phyloP scores from a whole-genome alignment of 2,329 filamentous ascomycete species.

The Juglanconis sp. region DNA sequence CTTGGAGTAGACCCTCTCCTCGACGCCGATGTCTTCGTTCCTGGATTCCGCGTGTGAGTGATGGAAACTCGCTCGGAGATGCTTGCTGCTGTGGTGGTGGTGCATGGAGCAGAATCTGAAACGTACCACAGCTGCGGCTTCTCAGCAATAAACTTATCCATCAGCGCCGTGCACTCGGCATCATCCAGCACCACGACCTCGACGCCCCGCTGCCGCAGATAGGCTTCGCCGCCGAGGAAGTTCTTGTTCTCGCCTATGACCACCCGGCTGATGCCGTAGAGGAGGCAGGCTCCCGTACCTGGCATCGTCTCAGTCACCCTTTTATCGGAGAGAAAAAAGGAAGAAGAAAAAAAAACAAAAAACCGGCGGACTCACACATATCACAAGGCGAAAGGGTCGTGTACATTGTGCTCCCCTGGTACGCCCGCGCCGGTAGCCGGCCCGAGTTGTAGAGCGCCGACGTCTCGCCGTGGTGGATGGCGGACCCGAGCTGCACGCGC shows the following conservation, averaged over 20 bases:
- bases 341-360: background rate
- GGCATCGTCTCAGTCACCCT: background rate
- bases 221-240: constrained; percentile 70
- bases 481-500: constrained; percentile 61
- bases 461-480: constrained; percentile 61
- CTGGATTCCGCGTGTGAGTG: constrained; percentile 28
- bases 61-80: background rate
- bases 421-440: constrained; percentile 65
- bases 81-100: background rate
- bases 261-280: constrained; percentile 71
- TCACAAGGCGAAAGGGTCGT: constrained; percentile 77
- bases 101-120: background rate
- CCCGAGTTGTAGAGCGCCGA: constrained; percentile 73
- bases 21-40: constrained; percentile 58
- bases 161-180: constrained; percentile 62
- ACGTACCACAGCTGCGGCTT: constrained; percentile 69
- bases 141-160: constrained; percentile 69
- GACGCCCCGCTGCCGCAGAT: constrained; percentile 64
- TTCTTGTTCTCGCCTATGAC: constrained; percentile 77
- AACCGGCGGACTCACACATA: constrained; percentile 54
- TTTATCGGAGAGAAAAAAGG: background rate
- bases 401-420: constrained; percentile 76
- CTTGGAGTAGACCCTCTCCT: constrained; percentile 39
- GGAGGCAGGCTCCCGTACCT: constrained; percentile 68
- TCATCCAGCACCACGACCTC: constrained; percentile 71